Percentiles rank a stretch among this genome's conserved stretches.
These are phyloP conservation scores for Eutrema heterophyllum DNA, from an alignment of 345 rosid genomes.

Conservation along the genomic window DNA sequence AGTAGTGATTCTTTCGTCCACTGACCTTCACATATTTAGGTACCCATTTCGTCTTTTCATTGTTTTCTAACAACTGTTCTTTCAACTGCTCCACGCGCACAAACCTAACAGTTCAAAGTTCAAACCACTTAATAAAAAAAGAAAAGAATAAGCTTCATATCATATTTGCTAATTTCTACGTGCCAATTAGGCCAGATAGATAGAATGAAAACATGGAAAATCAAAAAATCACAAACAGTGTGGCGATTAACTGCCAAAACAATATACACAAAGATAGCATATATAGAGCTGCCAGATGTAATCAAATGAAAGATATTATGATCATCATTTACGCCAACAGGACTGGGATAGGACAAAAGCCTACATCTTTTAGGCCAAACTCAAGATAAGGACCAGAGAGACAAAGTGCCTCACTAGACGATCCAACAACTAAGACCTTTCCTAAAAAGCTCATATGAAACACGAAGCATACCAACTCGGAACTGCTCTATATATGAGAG, in stretches of 20 bases:
- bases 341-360: background rate
- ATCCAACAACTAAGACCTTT: conserved; percentile 5
- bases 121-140: conserved; percentile 4
- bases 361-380: background rate
- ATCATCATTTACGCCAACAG: background rate
- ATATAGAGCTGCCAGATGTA: background rate
- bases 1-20: conserved; percentile 5
- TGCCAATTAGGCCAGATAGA: background rate
- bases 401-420: conserved; percentile 4
- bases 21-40: conserved; percentile 94
- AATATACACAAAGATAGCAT: background rate
- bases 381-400: background rate
- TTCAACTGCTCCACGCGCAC: conserved; percentile 82
- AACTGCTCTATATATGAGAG: conserved; percentile 86
- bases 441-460: background rate
- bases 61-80: conserved; percentile 74
- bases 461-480: conserved; percentile 66
- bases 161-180: background rate
- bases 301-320: background rate
- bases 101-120: conserved; percentile 49
- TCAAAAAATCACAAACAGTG: background rate
- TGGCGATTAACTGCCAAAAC: background rate
- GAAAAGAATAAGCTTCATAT: background rate
- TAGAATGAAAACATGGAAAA: conserved; percentile 4
- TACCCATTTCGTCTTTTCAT: conserved; percentile 88